Base-by-base conservation (phyloP, 768 basidiomycete species). In the Psilocybe sp. region DNA sequence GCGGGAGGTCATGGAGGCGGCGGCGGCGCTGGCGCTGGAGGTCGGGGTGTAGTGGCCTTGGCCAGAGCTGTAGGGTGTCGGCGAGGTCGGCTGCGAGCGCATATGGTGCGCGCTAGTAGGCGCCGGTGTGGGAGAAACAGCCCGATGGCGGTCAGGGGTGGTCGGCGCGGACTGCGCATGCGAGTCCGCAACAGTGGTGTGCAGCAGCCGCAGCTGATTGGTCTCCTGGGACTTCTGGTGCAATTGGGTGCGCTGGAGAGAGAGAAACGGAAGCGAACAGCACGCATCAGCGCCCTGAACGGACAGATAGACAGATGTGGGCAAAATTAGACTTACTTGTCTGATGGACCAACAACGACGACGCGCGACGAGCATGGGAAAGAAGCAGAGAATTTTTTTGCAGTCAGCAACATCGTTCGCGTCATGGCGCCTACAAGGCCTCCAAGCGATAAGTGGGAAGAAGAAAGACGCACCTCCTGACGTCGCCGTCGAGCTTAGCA, bases 141-240 rank as follows among this genome's bases (percentile, higher is more conserved):
- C 23, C 12, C 36, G 20, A 9, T 35, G 13, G 37, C 37, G 46
- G 18, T 20, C 60, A 8, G 59, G 47, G 1, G 69, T 65, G 34
- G 73, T 63, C n/a, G 71, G 64, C 15, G 71, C 67, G 42, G 66
- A 63, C 38, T 70, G 67, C 12, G 63, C 60, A 4, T 69, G 55
- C 14, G 71, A 62, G 8, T 65, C 65, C 53, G 63, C 72, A 38
- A 72, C 64, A 13, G 72, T 76, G 12, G 75, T 72, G 45, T 73
- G 72, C 51, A 76, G 63, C 15, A 75, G 72, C 65, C 76, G 79
- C 55, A 76, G 62, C 45, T 85, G 79, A 67, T 69, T 80, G 48
- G 86, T 67, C 69, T 90, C 87, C 50, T 84, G 84, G 49, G 80
- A 75, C 76, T 85, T 85, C 73, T 82, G 80, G 55, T 75, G 69